These are phyloP conservation scores for Macrophomina phaseolina DNA, from an alignment of 2,329 filamentous ascomycete genomes.

Conservation along the genomic window DNA sequence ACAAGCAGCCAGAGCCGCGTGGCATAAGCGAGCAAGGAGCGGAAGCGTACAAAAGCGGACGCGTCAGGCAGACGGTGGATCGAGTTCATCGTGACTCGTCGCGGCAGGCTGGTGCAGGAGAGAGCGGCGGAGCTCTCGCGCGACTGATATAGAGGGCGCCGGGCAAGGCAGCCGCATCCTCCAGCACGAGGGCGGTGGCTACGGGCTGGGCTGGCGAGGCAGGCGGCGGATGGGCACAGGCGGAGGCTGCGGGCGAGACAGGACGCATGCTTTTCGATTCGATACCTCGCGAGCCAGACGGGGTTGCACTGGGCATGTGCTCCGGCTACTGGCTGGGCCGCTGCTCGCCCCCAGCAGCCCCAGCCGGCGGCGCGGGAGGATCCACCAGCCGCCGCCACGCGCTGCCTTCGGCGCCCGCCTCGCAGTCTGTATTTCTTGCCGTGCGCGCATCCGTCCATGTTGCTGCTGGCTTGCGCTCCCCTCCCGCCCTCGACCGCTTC, in stretches of 20 bases:
- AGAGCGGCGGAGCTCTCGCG: neutral
- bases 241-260: neutral
- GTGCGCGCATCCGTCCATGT: neutral
- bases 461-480: neutral
- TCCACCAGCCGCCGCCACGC: neutral
- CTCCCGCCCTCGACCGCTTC: neutral
- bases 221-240: neutral
- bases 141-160: neutral
- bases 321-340: slow-evolving; percentile 7
- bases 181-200: neutral
- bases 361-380: slow-evolving; percentile 8
- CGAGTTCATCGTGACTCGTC: neutral
- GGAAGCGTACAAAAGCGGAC: slow-evolving; percentile 1
- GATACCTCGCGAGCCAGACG: too few relatives aligned
- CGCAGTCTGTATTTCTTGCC: neutral
- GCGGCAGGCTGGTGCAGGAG: neutral
- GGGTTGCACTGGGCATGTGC: neutral
- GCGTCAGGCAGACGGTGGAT: slow-evolving; percentile 9
- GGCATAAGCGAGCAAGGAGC: neutral
- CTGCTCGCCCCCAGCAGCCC: neutral
- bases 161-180: neutral
- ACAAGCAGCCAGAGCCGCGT: neutral
- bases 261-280: neutral
- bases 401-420: neutral
- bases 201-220: neutral